Base-by-base conservation (phyloP, 345 rosid genomes). In the Raphanus raphanistrum region DNA sequence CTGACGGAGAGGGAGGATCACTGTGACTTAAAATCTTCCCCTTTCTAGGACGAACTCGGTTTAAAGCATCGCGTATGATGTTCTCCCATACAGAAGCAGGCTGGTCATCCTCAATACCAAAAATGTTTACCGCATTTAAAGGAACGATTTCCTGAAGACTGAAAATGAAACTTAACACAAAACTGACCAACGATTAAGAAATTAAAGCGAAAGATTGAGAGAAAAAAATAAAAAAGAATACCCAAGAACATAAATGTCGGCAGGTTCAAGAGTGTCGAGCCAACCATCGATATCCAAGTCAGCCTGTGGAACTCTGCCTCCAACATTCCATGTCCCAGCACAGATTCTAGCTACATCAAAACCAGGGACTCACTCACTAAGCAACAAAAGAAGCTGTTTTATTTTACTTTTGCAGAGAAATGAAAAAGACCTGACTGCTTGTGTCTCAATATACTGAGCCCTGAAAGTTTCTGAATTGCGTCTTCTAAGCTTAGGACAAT, bases 81-180 rank as follows among this genome's bases (percentile, higher is more conserved):
- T 86, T 87, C 86, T 90, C 98, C 98, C 98, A 94, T 76, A 78
- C 86, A 55, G 70, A 77, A 77, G 87, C 90, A 11, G 97, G 92
- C 65, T 90, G 92, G 75, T 68, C 89, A 77, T 92, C 88, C 84
- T 92, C 97, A 60, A 93, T 87, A 60, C 98, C 97, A 48, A 94
- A 87, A 66, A 94, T 85, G 65, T 92, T 94, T 77, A 92, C 98
- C 31, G 97, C 90, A 81, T 87, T 89, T 69, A 92, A 83, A 28
- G 98, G 97, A 72, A 94, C 95, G 11, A 94, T 89, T 80, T 94
- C 98, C 88, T 92, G 98, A 79, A 94, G 76, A 80, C 98, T 94
- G 82, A 3, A 61, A 80, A 73, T 27, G 43, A 75, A 76, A 52
- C 50, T 13, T 15, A 45, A 48, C 0, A 16, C 16, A 66, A 3